Percentiles rank a stretch among this genome's conserved stretches.
phyloP scores from a whole-genome alignment of 2,329 filamentous ascomycete genomes.

The Arthroderma sp. region DNA sequence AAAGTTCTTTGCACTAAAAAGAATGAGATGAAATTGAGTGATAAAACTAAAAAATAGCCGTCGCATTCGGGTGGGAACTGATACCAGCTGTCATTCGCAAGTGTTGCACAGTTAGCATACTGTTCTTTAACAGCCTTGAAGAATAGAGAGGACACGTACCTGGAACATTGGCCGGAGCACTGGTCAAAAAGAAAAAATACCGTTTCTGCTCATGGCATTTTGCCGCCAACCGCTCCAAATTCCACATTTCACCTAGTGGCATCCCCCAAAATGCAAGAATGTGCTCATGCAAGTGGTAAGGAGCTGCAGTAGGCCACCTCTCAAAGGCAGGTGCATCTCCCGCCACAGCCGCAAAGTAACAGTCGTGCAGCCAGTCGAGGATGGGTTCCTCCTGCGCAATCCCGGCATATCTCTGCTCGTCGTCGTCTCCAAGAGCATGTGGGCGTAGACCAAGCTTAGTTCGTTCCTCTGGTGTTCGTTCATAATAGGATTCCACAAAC shows the following conservation, averaged over 20 bases:
- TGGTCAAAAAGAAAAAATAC: conserved; percentile 32
- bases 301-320: conserved; percentile 39
- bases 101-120: conserved; percentile 2
- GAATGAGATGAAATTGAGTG: not conserved
- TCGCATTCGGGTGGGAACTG: conserved; percentile 18
- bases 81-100: conserved; percentile 12
- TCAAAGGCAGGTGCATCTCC: conserved; percentile 54
- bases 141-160: conserved; percentile 16
- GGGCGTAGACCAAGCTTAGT: conserved; percentile 19
- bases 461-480: conserved; percentile 25
- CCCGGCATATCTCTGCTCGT: conserved; percentile 35
- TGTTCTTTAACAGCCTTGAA: not conserved
- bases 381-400: conserved; percentile 42
- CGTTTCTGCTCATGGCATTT: conserved; percentile 24
- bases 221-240: conserved; percentile 26
- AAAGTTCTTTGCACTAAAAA: too few species aligned
- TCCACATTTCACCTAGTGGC: conserved; percentile 34
- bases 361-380: conserved; percentile 55
- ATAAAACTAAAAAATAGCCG: conserved; percentile 16
- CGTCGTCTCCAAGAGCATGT: conserved; percentile 18
- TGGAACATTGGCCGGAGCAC: conserved; percentile 28
- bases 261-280: conserved; percentile 32
- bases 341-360: conserved; percentile 52
- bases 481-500: conserved; percentile 45
- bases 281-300: conserved; percentile 27